phyloP scores from a whole-genome alignment of 1,284 basidiomycete genomes.

The Pascua sp. region DNA sequence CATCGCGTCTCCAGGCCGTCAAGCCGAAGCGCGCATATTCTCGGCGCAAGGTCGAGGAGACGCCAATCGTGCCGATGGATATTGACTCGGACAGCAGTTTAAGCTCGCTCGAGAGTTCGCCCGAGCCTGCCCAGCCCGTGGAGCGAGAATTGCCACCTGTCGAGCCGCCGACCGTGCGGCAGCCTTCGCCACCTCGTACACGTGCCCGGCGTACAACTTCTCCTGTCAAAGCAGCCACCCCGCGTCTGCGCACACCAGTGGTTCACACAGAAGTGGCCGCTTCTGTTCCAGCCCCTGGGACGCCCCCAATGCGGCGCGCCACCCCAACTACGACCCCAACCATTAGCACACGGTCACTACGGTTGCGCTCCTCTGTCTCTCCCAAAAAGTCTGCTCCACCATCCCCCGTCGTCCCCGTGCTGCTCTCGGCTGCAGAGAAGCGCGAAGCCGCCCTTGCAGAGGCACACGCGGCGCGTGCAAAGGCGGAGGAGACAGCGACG shows the following conservation, averaged over 20 bases:
- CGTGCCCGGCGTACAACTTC: no score
- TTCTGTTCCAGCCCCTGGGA: background rate
- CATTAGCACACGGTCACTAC: background rate
- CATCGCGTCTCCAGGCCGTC: no score
- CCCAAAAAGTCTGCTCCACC: background rate
- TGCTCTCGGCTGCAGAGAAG: background rate
- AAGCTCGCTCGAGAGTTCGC: background rate
- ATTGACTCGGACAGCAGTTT: slow-evolving; percentile 2
- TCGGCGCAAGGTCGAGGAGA: background rate
- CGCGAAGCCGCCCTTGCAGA: background rate
- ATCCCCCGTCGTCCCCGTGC: background rate
- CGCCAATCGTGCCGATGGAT: background rate
- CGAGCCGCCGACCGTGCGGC: no score
- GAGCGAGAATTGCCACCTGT: no score
- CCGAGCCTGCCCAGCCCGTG: no score
- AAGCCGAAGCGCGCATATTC: background rate
- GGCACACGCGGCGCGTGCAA: background rate
- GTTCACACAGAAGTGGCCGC: no score
- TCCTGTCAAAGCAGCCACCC: no score
- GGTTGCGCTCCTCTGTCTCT: background rate
- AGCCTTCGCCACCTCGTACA: no score
- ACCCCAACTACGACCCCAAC: background rate
- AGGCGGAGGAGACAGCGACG: background rate
- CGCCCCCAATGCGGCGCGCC: background rate
- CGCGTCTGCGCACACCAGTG: no score